These are phyloP conservation scores for Quercus tomentella DNA, from an alignment of 331 rosid species.

Conservation along the genomic window DNA sequence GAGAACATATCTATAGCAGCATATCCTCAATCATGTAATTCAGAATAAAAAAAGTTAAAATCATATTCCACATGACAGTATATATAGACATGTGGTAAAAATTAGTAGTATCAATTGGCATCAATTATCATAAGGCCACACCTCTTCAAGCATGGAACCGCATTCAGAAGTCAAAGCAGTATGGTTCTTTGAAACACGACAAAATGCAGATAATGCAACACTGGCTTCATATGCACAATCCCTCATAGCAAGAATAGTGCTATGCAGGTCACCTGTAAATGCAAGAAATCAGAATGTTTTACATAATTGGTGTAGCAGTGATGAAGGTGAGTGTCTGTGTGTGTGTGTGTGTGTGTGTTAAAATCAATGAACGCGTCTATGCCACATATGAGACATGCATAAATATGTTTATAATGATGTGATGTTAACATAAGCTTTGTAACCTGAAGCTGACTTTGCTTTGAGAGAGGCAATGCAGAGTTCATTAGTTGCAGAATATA, in stretches of 20 bases:
- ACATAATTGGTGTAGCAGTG: not conserved
- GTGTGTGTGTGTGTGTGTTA: too few species aligned
- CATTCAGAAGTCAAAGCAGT: conserved; percentile 97
- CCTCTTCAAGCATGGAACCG: conserved; percentile 99
- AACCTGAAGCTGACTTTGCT: conserved; percentile 93
- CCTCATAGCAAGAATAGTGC: conserved; percentile 81
- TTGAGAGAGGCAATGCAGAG: conserved; percentile 70
- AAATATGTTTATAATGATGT: conserved; percentile 6
- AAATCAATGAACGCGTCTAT: not conserved
- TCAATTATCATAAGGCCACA: conserved; percentile 27
- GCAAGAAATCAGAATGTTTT: conserved; percentile 8
- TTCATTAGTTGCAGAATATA: conserved; percentile 70
- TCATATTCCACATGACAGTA: conserved; percentile 1
- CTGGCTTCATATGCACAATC: conserved; percentile 82
- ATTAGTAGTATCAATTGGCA: not conserved
- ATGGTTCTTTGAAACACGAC: conserved; percentile 69
- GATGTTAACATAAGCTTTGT: conserved; percentile 8
- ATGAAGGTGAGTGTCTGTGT: too few species aligned
- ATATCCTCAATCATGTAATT: conserved; percentile 1
- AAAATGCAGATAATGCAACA: conserved; percentile 67
- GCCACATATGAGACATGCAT: not conserved
- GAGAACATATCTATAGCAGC: conserved; percentile 11
- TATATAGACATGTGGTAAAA: conserved; percentile 13
- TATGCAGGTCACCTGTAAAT: conserved; percentile 70
- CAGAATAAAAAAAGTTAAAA: conserved; percentile 2